These are phyloP conservation scores for Rossbeevera mucosa DNA, from an alignment of 768 basidiomycete genomes.

Conservation along the genomic window DNA sequence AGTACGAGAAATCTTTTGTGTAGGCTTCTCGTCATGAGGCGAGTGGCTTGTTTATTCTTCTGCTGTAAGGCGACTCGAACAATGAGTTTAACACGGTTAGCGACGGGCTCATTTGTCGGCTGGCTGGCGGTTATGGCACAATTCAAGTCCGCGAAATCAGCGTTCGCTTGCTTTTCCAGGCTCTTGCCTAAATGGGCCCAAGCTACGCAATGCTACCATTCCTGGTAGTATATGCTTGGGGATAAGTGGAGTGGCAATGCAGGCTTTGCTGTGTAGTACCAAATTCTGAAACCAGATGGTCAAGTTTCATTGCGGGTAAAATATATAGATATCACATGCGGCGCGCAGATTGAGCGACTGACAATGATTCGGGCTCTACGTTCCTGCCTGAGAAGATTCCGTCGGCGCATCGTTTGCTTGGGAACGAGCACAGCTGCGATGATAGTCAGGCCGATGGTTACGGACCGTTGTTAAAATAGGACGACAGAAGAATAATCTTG, in stretches of 20 bases:
- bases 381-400: neutral
- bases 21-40: neutral
- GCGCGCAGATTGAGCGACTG: neutral
- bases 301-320: neutral
- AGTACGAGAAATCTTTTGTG: neutral
- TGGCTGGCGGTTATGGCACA: neutral
- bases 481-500: neutral
- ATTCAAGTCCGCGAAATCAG: neutral
- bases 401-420: neutral
- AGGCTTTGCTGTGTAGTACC: neutral
- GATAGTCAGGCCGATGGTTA: conserved; percentile 1
- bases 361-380: neutral
- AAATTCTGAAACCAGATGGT: neutral
- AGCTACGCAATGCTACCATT: neutral
- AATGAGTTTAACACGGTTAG: neutral
- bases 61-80: neutral
- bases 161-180: neutral
- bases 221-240: neutral
- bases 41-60: neutral
- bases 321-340: neutral
- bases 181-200: neutral
- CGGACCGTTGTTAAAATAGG: neutral
- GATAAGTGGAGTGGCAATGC: neutral
- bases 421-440: neutral
- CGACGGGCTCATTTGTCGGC: neutral